Conservation (phyloP, 805 yeast species). For the Nakazawaea pomicola region DNA sequence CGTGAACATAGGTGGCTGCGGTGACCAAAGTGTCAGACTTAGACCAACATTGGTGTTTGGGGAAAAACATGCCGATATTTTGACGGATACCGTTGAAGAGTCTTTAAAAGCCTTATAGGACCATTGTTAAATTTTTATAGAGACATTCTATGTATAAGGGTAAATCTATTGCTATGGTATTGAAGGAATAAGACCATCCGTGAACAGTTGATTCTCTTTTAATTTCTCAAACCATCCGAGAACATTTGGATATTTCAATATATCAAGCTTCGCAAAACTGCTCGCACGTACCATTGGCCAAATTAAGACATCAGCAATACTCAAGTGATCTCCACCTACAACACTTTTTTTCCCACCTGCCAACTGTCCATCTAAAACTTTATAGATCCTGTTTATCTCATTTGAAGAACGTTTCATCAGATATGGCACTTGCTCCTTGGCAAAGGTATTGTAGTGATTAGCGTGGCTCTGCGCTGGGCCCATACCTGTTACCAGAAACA, state of each 20-base stretch:
- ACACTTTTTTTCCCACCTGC: constrained; percentile 64
- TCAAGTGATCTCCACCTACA: too few relatives aligned
- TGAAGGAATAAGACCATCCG: too few relatives aligned
- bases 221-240: background rate
- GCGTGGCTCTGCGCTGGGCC: constrained; percentile 67
- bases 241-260: too few relatives aligned
- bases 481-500: constrained; percentile 53
- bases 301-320: constrained; percentile 53
- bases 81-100: constrained; percentile 34
- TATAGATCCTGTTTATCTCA: constrained; percentile 49
- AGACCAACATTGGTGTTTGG: constrained; percentile 64
- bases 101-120: background rate
- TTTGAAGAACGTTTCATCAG: constrained; percentile 45
- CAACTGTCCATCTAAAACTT: constrained; percentile 55
- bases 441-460: constrained; percentile 37
- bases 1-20: constrained; percentile 66
- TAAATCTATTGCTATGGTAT: too few relatives aligned
- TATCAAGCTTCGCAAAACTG: too few relatives aligned
- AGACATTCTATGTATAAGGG: too few relatives aligned
- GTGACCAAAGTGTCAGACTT: constrained; percentile 51
- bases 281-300: constrained; percentile 45
- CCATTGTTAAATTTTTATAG: too few relatives aligned
- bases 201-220: too few relatives aligned
- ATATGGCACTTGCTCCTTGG: constrained; percentile 49
- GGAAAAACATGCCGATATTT: constrained; percentile 54